Percentiles rank a stretch among this genome's conserved stretches.
phyloP scores from a whole-genome alignment of 345 rosid species.

The Brassica napus region Da-Ae NC_063436.1:2839501-2840000 shows the following conservation, averaged over 20 bases:
- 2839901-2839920: constrained; percentile 25
- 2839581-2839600: background rate
- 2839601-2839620: background rate
- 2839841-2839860: constrained; percentile 1
- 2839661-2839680: constrained; percentile 6
- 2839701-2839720: constrained; percentile 1
- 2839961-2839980: constrained; percentile 44
- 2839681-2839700: background rate
- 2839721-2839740: constrained; percentile 33
- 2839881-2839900: constrained; percentile 37
- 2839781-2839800: constrained; percentile 6
- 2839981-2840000: constrained; percentile 55
- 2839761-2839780: constrained; percentile 33
- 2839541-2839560: background rate
- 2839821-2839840: background rate
- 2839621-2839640: background rate
- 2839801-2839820: background rate
- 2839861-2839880: constrained; percentile 11
- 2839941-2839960: constrained; percentile 35
- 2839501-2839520: background rate
- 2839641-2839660: background rate
- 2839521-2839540: background rate
- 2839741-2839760: constrained; percentile 32
- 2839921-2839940: constrained; percentile 32
- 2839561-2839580: background rate